A percentile compares a stretch with the other conserved stretches of the same genome.
These are phyloP conservation scores for Pichia sorboxylosa DNA, from an alignment of 1,139 yeast species.

Conservation along the genomic window DNA sequence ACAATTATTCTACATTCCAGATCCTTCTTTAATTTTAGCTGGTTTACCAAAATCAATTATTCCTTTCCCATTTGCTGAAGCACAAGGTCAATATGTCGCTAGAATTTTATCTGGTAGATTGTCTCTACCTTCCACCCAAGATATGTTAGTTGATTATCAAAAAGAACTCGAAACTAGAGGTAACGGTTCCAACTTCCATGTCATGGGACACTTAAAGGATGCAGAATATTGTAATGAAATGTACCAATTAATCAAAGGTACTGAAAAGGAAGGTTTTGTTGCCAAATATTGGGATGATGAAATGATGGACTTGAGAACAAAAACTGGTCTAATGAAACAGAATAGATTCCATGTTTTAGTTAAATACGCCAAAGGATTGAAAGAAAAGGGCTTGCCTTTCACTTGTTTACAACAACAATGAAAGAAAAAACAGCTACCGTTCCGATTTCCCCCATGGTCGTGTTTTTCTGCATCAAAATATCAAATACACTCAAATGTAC, in stretches of 20 bases:
- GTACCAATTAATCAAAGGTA: slow-evolving; percentile 17
- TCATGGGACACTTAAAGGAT: slow-evolving; percentile 20
- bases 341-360: slow-evolving; percentile 19
- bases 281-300: slow-evolving; percentile 22
- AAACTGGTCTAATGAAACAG: slow-evolving; percentile 17
- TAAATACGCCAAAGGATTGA: slow-evolving; percentile 18
- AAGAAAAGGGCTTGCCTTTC: slow-evolving; percentile 16
- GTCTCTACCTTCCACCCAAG: slow-evolving; percentile 26
- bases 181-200: slow-evolving; percentile 21
- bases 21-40: slow-evolving; percentile 32
- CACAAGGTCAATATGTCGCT: slow-evolving; percentile 35
- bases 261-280: slow-evolving; percentile 21
- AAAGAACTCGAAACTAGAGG: slow-evolving; percentile 18
- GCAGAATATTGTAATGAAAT: slow-evolving; percentile 22
- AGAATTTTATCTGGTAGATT: slow-evolving; percentile 32
- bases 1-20: slow-evolving; percentile 35
- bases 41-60: slow-evolving; percentile 31
- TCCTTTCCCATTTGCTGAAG: slow-evolving; percentile 39
- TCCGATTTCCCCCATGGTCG: background rate
- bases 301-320: slow-evolving; percentile 16
- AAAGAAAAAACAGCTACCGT: background rate
- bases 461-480: too few relatives aligned
- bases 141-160: slow-evolving; percentile 23
- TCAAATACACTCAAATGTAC: too few relatives aligned
- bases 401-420: slow-evolving; percentile 7